A percentile compares a stretch with the other conserved stretches of the same genome.
Conservation (phyloP, 2,329 filamentous ascomycete genomes). For the Cytospora paraplurivora region DNA sequence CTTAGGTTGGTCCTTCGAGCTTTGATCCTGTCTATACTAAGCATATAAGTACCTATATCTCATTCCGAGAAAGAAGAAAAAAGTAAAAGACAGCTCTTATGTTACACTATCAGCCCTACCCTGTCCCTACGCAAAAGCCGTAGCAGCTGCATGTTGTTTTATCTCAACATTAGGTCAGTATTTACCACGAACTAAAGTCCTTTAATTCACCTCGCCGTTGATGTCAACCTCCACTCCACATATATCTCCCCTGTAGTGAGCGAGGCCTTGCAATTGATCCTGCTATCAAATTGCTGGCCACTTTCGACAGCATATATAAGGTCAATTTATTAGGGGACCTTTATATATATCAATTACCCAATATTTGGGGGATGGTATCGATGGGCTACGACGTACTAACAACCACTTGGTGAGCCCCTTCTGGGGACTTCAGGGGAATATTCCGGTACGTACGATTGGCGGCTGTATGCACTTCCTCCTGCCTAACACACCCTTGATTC, state of each 20-base stretch:
- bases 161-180: no score
- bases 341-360: not conserved
- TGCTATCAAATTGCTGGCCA: not conserved
- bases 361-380: not conserved
- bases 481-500: not conserved
- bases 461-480: not conserved
- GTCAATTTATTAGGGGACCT: not conserved
- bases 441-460: not conserved
- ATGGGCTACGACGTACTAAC: not conserved
- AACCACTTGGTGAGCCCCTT: not conserved
- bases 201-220: no score
- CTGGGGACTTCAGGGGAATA: not conserved
- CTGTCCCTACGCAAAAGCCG: no score
- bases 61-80: no score
- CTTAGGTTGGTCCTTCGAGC: no score
- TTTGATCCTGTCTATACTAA: no score
- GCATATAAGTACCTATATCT: no score
- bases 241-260: not conserved
- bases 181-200: no score
- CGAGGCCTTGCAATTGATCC: not conserved
- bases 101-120: no score
- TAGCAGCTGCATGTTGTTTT: no score
- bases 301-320: not conserved
- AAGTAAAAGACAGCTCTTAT: no score
- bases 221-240: not conserved